Base-by-base conservation (phyloP, 1,284 basidiomycete species). In the Coniferiporia sulphurascens region DNA sequence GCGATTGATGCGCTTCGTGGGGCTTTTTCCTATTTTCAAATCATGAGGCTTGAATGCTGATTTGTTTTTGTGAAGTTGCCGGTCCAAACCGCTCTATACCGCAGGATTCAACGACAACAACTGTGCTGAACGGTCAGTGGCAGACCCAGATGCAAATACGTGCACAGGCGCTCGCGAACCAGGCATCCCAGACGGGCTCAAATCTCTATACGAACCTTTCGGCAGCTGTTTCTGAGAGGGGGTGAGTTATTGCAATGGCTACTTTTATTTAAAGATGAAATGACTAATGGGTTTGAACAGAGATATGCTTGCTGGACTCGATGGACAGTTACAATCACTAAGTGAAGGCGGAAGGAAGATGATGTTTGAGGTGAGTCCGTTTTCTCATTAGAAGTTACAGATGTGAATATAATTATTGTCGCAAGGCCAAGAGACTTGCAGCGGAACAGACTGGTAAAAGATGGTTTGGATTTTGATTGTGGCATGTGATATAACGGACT, bases 321-420 rank as follows among this genome's bases (percentile, higher is more conserved):
- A 87, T 65, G 81, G 86, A 52, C 78, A 78, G 3, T 81, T 89
- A 65, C 79, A 82, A 55, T 77, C 81, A 0, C 69, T 89, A 35
- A 84, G 83, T 68, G 74, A 83, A 60, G 85, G 85, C 5, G 87
- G 84, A 65, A 80, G 76, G 65, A 79, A 75, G 62, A 85, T 89
- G 84, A 78, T 83, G 1, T 68, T 76, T 4, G 84, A 89, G 78
- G 85, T 85, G 58, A 61, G 67, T 59, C 38, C 34, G 2, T 5
- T 27, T 27, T 46, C 12, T 51, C 56, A 9, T 22, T n/a, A n/a
- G 12, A 43, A 7, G n/a, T 13, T 32, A 48, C 3, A 49, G 36
- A 49, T 15, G 44, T 19, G 22, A 38, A 22, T 15, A 21, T 52
- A 21, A 41, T 13, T 22, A 66, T 13, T 52, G 52, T 55, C 57